Evolutionary conservation across 176 grass and related monocot species (phyloP).

Genomic region (Triticum monococcum): DNA sequence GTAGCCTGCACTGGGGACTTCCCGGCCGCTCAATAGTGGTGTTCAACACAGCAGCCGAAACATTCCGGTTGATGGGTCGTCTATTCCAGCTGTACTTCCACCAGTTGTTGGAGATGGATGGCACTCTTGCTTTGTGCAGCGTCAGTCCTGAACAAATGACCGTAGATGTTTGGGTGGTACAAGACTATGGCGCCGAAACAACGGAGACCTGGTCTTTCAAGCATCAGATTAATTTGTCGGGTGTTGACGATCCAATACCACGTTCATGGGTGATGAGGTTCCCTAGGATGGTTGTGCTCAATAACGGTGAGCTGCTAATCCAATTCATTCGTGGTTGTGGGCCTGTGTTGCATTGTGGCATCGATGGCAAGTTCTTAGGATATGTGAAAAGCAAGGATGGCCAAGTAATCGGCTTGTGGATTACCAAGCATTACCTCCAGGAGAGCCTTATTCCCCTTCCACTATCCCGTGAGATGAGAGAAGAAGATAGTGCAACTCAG

Average conservation of each 20-base stretch:
- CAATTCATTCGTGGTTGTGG: background rate
- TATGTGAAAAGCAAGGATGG: background rate
- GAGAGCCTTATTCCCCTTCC: background rate
- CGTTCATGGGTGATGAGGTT: too few relatives aligned
- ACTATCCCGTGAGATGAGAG: background rate
- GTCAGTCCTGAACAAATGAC: too few relatives aligned
- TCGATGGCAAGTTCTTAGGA: background rate
- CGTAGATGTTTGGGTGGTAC: too few relatives aligned
- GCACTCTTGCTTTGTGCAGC: background rate
- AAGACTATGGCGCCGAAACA: background rate
- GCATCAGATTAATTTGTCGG: background rate
- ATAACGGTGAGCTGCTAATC: too few relatives aligned
- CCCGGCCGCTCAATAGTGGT: background rate
- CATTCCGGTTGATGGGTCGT: background rate
- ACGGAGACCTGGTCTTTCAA: background rate
- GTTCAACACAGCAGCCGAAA: background rate
- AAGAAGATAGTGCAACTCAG: background rate
- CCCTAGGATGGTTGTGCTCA: too few relatives aligned
- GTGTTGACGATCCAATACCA: background rate
- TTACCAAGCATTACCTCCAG: background rate
- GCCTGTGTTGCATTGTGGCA: background rate
- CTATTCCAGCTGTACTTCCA: background rate
- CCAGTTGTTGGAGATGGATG: background rate
- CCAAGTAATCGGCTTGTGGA: background rate
- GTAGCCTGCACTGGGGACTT: background rate